phyloP scores from a whole-genome alignment of 2,329 filamentous ascomycete genomes.

The Cordyceps javanica region DNA sequence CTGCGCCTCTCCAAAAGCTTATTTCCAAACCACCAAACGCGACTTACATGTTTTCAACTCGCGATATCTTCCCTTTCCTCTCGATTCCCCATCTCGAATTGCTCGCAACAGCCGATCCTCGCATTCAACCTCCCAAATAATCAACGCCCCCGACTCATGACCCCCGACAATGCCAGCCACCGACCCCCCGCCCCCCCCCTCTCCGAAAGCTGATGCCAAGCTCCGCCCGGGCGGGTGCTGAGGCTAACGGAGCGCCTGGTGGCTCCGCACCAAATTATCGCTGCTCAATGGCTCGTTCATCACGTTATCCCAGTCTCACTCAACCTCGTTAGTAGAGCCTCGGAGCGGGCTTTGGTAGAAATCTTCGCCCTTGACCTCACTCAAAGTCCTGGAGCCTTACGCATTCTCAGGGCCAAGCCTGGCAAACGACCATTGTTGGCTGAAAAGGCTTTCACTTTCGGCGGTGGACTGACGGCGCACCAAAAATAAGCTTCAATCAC shows the following conservation, averaged over 20 bases:
- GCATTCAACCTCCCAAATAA: no score
- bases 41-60: background rate
- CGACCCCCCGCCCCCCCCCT: no score
- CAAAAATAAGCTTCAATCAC: background rate
- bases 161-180: background rate
- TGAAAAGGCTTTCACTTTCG: background rate
- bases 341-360: no score
- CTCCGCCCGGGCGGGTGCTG: background rate
- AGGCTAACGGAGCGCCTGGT: background rate
- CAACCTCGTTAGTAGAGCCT: background rate
- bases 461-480: background rate
- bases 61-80: background rate
- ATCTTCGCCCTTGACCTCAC: no score
- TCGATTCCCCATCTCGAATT: background rate
- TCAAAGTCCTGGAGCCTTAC: no score
- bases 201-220: constrained; percentile 4
- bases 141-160: background rate
- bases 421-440: background rate
- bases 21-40: background rate
- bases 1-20: constrained; percentile 1
- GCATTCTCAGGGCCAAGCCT: no score
- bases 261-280: constrained; percentile 1
- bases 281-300: background rate
- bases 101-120: no score
- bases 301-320: background rate